A percentile compares a stretch with the other conserved stretches of the same genome.
These are phyloP conservation scores for Thalassiosira livingstoniorum DNA, from an alignment of 352 stramenopile genomes.

Conservation along the genomic window DNA sequence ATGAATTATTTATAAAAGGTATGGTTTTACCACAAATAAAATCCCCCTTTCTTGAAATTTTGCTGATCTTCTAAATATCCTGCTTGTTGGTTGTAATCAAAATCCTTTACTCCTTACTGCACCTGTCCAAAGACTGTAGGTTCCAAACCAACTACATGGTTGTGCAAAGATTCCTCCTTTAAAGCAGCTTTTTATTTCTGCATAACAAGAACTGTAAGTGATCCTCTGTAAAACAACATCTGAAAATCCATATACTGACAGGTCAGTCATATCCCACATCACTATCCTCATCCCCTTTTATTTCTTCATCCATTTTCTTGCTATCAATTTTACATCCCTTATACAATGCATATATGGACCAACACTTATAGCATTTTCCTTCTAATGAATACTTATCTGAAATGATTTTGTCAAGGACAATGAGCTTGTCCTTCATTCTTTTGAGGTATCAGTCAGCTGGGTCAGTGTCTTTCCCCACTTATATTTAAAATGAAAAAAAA, in stretches of 20 bases:
- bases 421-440: background rate
- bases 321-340: conserved; percentile 26
- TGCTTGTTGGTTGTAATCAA: conserved; percentile 24
- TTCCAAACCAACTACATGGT: conserved; percentile 21
- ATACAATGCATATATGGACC: conserved; percentile 36
- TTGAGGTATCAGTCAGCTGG: background rate
- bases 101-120: conserved; percentile 23
- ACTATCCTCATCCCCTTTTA: conserved; percentile 21
- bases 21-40: conserved; percentile 6
- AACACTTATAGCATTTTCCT: background rate
- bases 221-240: conserved; percentile 33
- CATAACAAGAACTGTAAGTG: conserved; percentile 55
- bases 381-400: conserved; percentile 7
- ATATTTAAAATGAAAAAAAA: conserved; percentile 41
- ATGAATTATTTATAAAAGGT: conserved; percentile 20
- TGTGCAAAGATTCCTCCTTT: conserved; percentile 54
- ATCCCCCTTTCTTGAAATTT: conserved; percentile 19
- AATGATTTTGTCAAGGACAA: background rate
- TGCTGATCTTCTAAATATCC: conserved; percentile 20
- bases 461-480: conserved; percentile 21
- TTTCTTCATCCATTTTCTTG: conserved; percentile 27
- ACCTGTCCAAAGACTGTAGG: conserved; percentile 7
- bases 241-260: conserved; percentile 19
- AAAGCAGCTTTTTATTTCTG: conserved; percentile 47
- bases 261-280: conserved; percentile 40